Conservation (phyloP, 768 basidiomycete species). For the Hydnomerulius pinastri region DNA sequence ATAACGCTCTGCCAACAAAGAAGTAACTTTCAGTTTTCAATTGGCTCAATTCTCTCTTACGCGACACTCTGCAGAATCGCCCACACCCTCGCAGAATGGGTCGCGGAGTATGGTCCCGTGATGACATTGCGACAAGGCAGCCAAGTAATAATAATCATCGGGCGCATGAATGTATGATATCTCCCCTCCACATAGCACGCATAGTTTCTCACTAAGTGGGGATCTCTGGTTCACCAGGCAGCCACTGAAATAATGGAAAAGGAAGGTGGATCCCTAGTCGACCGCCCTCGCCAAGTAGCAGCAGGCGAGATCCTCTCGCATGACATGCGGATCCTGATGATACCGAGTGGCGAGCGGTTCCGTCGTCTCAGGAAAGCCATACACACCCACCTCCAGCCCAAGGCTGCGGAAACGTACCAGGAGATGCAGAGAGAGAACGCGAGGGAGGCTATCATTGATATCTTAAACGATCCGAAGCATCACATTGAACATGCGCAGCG, state of each 20-base stretch:
- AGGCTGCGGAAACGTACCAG: conserved; percentile 44
- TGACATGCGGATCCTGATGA: conserved; percentile 54
- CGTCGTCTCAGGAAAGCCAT: conserved; percentile 56
- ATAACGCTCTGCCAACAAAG: conserved; percentile 1
- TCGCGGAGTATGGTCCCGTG: conserved; percentile 56
- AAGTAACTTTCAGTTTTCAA: conserved; percentile 5
- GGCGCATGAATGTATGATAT: conserved; percentile 2
- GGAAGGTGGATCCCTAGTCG: conserved; percentile 49
- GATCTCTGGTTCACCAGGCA: conserved; percentile 54
- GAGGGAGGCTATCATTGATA: conserved; percentile 15
- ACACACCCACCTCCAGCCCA: conserved; percentile 55
- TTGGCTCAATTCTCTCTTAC: too few relatives aligned
- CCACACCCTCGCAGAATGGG: conserved; percentile 49
- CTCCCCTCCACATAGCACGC: too few relatives aligned
- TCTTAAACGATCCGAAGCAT: conserved; percentile 16
- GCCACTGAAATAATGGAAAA: conserved; percentile 64
- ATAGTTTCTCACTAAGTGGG: too few relatives aligned
- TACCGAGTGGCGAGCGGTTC: conserved; percentile 51
- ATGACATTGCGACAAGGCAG: conserved; percentile 51
- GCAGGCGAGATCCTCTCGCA: conserved; percentile 56
- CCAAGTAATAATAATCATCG: conserved; percentile 10
- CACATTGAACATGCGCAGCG: conserved; percentile 14
- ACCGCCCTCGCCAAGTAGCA: conserved; percentile 51
- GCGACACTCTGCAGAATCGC: too few relatives aligned
- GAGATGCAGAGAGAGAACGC: conserved; percentile 42